These are phyloP conservation scores for Aspergillus mulundensis DNA, from an alignment of 495 filamentous ascomycete species.

Conservation along the genomic window DNA sequence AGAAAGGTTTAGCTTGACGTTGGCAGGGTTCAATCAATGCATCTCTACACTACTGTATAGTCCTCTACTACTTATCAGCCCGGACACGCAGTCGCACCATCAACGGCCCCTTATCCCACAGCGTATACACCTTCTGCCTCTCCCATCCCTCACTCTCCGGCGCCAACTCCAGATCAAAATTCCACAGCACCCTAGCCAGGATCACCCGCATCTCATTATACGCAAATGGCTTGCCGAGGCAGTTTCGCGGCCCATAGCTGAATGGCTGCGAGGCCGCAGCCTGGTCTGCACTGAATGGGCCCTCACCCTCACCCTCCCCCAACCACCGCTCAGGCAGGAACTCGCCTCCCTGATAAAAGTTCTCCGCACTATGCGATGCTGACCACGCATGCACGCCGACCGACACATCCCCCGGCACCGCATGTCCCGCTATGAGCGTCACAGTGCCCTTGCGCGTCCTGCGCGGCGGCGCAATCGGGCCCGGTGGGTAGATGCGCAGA, in stretches of 20 bases:
- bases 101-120: constrained; percentile 35
- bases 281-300: neutral
- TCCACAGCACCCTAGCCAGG: constrained; percentile 48
- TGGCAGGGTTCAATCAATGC: too few species aligned
- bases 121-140: constrained; percentile 30
- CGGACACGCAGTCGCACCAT: constrained; percentile 19
- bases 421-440: constrained; percentile 35
- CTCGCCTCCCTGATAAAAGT: constrained; percentile 46
- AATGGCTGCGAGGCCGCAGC: constrained; percentile 7
- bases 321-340: constrained; percentile 54
- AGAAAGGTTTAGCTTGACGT: too few species aligned
- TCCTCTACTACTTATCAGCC: too few species aligned
- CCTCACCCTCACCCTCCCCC: neutral
- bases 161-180: constrained; percentile 45
- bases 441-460: constrained; percentile 34
- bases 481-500: constrained; percentile 52
- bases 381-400: constrained; percentile 16
- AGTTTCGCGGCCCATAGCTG: constrained; percentile 22
- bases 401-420: constrained; percentile 24
- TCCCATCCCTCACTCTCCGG: constrained; percentile 32
- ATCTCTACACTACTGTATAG: too few species aligned
- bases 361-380: constrained; percentile 32
- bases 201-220: constrained; percentile 51
- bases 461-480: constrained; percentile 38
- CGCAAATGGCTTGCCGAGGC: constrained; percentile 36